These are phyloP conservation scores for Metschnikowia amazonensis DNA, from an alignment of 805 yeast genomes.

Conservation along the genomic window DNA sequence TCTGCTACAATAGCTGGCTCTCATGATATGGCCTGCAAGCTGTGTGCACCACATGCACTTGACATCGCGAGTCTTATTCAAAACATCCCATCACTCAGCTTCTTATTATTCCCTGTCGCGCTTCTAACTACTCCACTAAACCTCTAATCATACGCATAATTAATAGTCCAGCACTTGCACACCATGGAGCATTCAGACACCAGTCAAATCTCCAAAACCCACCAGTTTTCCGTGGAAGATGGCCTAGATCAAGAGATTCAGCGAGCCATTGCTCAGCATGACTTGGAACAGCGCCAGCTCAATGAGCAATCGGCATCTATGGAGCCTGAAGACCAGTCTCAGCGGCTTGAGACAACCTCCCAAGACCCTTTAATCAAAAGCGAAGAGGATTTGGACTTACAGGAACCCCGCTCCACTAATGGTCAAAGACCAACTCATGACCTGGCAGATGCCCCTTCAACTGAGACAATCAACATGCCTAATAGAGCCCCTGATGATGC, in stretches of 20 bases:
- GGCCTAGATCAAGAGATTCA: conserved; percentile 21
- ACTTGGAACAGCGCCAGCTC: conserved; percentile 18
- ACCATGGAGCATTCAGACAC: neutral
- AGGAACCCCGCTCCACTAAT: neutral
- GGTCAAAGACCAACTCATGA: neutral
- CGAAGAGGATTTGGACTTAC: neutral
- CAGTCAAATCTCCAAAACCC: conserved; percentile 8
- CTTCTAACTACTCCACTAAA: neutral
- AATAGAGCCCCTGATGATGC: neutral
- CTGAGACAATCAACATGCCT: neutral
- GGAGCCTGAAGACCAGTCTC: neutral
- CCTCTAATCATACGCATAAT: neutral
- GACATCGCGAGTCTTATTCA: conserved; percentile 3
- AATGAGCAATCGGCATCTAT: conserved; percentile 1
- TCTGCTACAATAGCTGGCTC: neutral
- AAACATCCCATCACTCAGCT: neutral
- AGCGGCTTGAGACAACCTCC: neutral
- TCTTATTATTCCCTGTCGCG: no score
- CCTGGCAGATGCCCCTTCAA: neutral
- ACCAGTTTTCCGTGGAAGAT: conserved; percentile 17
- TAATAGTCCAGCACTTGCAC: neutral
- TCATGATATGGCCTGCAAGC: neutral
- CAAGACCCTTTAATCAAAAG: neutral
- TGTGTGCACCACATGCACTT: neutral
- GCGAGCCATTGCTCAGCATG: conserved; percentile 21